A percentile compares a stretch with the other conserved stretches of the same genome.
These are phyloP conservation scores for Tricholoma hemisulphureum DNA, from an alignment of 768 basidiomycete species.

Conservation along the genomic window DNA sequence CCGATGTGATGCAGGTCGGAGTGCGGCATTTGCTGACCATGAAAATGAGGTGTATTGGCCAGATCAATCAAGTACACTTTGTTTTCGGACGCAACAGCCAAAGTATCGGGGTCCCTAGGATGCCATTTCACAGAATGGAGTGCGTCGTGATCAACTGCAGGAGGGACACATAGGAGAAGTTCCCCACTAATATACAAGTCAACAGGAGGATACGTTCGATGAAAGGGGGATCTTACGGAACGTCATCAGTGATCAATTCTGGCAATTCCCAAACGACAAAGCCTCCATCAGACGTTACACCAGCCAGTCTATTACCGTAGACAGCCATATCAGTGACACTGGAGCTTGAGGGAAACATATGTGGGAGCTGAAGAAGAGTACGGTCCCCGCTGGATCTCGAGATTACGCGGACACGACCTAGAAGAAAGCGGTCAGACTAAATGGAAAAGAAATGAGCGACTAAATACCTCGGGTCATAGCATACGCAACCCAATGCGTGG, in stretches of 20 bases:
- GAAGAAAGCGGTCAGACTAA: neutral
- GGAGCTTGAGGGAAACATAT: conserved; percentile 56
- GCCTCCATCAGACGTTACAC: conserved; percentile 84
- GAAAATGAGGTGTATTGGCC: conserved; percentile 55
- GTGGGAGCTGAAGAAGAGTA: conserved; percentile 74
- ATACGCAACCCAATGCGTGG: conserved; percentile 90
- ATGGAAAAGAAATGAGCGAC: neutral
- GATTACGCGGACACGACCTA: conserved; percentile 83
- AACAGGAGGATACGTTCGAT: conserved; percentile 3
- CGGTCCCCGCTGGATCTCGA: conserved; percentile 87
- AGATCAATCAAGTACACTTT: conserved; percentile 78
- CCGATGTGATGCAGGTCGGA: conserved; percentile 67
- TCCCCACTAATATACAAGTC: conserved; percentile 47
- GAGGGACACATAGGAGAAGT: conserved; percentile 66
- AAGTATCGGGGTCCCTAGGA: conserved; percentile 72
- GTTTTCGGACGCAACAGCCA: conserved; percentile 80
- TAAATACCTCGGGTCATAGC: conserved; percentile 78
- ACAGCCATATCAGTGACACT: conserved; percentile 87
- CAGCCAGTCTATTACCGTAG: conserved; percentile 76
- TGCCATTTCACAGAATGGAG: conserved; percentile 89
- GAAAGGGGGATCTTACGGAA: conserved; percentile 56
- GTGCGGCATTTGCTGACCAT: conserved; percentile 66
- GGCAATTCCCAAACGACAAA: conserved; percentile 89
- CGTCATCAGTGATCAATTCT: conserved; percentile 80
- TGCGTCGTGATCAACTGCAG: conserved; percentile 56